A percentile compares a stretch with the other conserved stretches of the same genome.
These are phyloP conservation scores for Kurtzmaniella quercitrusa DNA, from an alignment of 1,139 yeast species.

Conservation along the genomic window DNA sequence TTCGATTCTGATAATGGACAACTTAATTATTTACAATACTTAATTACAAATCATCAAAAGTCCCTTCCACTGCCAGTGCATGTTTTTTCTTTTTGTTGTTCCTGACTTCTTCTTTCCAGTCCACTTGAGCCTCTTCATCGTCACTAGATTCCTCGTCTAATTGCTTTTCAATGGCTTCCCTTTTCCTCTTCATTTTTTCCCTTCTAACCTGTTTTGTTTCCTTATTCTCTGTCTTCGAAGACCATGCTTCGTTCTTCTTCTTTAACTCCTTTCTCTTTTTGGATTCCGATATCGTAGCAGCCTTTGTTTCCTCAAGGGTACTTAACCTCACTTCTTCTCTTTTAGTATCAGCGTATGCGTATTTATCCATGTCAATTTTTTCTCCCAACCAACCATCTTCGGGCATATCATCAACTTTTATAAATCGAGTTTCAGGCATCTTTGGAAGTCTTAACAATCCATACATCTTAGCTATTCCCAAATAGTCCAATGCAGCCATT, in stretches of 20 bases:
- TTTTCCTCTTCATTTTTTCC: slow-evolving; percentile 57
- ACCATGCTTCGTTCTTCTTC: slow-evolving; percentile 75
- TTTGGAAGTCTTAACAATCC: slow-evolving; percentile 82
- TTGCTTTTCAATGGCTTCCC: slow-evolving; percentile 61
- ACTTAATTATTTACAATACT: slow-evolving; percentile 6
- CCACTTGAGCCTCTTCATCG: slow-evolving; percentile 50
- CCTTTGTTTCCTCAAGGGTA: slow-evolving; percentile 48
- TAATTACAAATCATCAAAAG: slow-evolving; percentile 67
- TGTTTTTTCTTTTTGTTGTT: slow-evolving; percentile 54
- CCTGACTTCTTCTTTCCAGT: slow-evolving; percentile 80
- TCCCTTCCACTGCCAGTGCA: slow-evolving; percentile 44
- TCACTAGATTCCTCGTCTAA: slow-evolving; percentile 43
- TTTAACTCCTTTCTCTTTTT: slow-evolving; percentile 46
- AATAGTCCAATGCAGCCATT: slow-evolving; percentile 62
- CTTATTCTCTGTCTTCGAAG: slow-evolving; percentile 60
- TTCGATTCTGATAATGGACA: too few relatives aligned
- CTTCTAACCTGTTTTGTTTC: slow-evolving; percentile 62
- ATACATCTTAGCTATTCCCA: slow-evolving; percentile 69
- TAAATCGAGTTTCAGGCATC: slow-evolving; percentile 82
- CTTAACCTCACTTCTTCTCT: slow-evolving; percentile 63
- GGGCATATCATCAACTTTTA: slow-evolving; percentile 46
- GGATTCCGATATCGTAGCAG: slow-evolving; percentile 42
- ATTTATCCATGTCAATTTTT: slow-evolving; percentile 60
- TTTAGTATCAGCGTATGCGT: slow-evolving; percentile 57
- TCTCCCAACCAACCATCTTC: slow-evolving; percentile 71